Base-by-base conservation (phyloP, 192 early-diverging fungal genomes). In the Dissophora ornata region DNA sequence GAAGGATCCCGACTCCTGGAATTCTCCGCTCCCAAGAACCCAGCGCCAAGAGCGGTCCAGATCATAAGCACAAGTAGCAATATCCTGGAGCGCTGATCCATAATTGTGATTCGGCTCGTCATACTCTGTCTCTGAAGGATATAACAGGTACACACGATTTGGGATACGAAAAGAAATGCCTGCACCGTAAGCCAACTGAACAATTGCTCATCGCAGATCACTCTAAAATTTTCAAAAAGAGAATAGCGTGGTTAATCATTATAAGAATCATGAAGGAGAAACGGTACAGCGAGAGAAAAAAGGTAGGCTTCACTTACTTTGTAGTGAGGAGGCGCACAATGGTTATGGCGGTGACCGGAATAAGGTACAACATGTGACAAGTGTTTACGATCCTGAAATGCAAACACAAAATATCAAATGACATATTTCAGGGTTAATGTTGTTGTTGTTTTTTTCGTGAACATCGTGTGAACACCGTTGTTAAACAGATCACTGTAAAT, bases 171-270 rank as follows among this genome's bases (percentile, higher is more conserved):
- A 32, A 80, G 19, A 40, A 64, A 44, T 6, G 58, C 38, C 44
- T 80, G 79, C 1, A 80, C 69, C 3, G 63, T 68, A 48, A 80
- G 30, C 79, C 79, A 80, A 25, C 62, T 66, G 45, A 63, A 80
- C 47, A 80, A 26, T 56, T 66, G 79, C n/a, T 73, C 65, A 48
- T 80, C 49, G 55, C 79, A 80, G 3, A 73, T 71, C 41, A 56
- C 10, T 45, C 68, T 80, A 65, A n/a, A 5, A 15, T 8, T 45
- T 10, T 45, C 18, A 45, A 45, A 45, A n/a, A 9, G 18, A 16
- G 6, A 45, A 41, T 26, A 21, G n/a, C 42, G 10, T n/a, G n/a
- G n/a, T n/a, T 29, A 45, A 45, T 38, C n/a, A n/a, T 3, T 24
- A 24, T 29, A 58, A 30, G 13, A 58, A 58, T 45, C 12, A 29